Conservation (phyloP, 2,329 filamentous ascomycete genomes). For the Xylariaceae sp. region DNA sequence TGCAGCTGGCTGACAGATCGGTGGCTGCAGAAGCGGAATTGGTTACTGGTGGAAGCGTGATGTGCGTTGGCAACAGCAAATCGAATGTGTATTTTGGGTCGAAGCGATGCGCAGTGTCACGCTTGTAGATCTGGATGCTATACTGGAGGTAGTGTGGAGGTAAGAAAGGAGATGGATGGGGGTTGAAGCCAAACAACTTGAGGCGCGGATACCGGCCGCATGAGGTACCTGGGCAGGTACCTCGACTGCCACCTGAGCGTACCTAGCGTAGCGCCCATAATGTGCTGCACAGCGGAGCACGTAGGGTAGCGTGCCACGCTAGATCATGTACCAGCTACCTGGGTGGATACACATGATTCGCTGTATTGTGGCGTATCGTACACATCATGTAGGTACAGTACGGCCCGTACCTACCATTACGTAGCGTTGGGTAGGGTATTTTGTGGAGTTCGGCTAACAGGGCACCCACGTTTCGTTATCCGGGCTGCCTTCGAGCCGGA, state of each 20-base stretch:
- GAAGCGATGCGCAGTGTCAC: slow-evolving; percentile 22
- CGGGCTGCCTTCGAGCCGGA: no score
- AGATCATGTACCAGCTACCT: background rate
- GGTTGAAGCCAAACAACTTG: slow-evolving; percentile 18
- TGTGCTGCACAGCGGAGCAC: background rate
- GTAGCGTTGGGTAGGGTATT: no score
- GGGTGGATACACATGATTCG: background rate
- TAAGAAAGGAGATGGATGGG: slow-evolving; percentile 20
- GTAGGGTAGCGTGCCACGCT: background rate
- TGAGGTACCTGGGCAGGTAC: no score
- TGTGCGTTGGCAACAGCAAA: slow-evolving; percentile 9
- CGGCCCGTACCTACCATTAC: background rate
- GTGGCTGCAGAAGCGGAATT: slow-evolving; percentile 19
- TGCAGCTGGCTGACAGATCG: slow-evolving; percentile 17
- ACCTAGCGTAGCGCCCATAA: no score
- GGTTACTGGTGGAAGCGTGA: slow-evolving; percentile 5
- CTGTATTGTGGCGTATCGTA: background rate
- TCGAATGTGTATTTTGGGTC: slow-evolving; percentile 17
- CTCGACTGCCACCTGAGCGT: no score
- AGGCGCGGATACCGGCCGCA: slow-evolving; percentile 13
- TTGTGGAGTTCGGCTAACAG: slow-evolving; percentile 1
- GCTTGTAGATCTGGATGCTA: slow-evolving; percentile 16
- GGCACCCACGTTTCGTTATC: no score
- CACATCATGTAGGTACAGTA: background rate
- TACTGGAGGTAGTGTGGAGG: slow-evolving; percentile 1